Base-by-base conservation (phyloP, 2,329 filamentous ascomycete species). In the Penicillium sp. region DNA sequence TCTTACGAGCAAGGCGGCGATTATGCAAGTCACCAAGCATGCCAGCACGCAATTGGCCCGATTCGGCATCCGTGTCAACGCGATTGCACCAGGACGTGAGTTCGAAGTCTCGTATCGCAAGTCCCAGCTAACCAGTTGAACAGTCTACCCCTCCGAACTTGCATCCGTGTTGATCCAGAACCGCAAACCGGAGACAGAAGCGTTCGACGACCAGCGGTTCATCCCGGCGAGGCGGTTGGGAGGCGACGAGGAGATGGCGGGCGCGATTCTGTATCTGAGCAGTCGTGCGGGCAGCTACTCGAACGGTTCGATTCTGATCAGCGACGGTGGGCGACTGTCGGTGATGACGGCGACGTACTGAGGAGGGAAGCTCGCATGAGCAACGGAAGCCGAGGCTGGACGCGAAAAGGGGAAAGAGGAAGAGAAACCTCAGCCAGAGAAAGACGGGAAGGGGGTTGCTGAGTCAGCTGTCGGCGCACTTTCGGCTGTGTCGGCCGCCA, bases 1-100 rank as follows among this genome's bases (percentile, higher is more conserved):
- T 29, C 45, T 58, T 48, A 56, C 62, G 9, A 69, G 65, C 48
- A 74, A 73, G 49, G 70, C 62, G 1, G 71, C 64, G 5, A 62
- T 66, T n/a, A 52, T 52, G 49, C 49, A 35, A 11, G 49, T 52
- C 29, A 38, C 49, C 13, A 52, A 52, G 49, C 49, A 52, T 35
- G 49, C 49, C 5, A 52, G 49, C n/a, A 48, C 49, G 15, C 49
- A 52, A 7, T 31, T 52, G 15, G 49, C 49, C 3, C 35, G 49
- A 13, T 52, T 52, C 21, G 49, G 49, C 5, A 52, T 52, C 5
- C 49, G 49, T 3, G 49, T 52, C 3, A 52, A 52, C 19, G 49
- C 49, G 17, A 52, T 52, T 9, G 29, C 49, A 1, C 49, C 49
- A 21, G 30, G 49, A 3, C n/a, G 46, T 48, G 15, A 23, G 46